phyloP scores from a whole-genome alignment of 202 grass and related monocot species.

The Carex arenaria region DNA sequence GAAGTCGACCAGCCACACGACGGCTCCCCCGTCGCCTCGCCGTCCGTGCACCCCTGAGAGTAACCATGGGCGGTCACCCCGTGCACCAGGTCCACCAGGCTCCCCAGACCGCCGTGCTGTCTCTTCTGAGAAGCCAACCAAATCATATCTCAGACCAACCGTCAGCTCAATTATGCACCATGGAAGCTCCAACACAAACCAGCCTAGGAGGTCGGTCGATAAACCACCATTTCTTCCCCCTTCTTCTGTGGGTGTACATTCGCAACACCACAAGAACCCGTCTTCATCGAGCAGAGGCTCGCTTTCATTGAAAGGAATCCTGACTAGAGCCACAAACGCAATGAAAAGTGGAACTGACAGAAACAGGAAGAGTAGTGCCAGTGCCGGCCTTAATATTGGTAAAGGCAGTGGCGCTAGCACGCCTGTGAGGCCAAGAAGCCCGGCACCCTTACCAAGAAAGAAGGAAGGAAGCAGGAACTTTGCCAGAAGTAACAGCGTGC shows the following conservation, averaged over 20 bases:
- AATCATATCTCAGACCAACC: conserved; percentile 63
- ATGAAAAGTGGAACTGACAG: conserved; percentile 5
- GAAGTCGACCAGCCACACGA: background rate
- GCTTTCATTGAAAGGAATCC: conserved; percentile 19
- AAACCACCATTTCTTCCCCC: conserved; percentile 32
- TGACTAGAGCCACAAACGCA: conserved; percentile 15
- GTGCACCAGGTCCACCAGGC: conserved; percentile 9
- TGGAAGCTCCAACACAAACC: conserved; percentile 13
- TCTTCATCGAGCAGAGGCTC: conserved; percentile 12
- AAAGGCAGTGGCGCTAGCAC: conserved; percentile 29
- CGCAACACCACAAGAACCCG: conserved; percentile 10
- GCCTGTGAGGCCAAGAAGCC: conserved; percentile 29
- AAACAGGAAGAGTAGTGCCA: background rate
- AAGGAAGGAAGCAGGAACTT: conserved; percentile 25
- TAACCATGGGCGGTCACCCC: background rate
- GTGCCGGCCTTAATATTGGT: background rate
- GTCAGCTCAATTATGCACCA: conserved; percentile 64
- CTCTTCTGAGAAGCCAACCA: conserved; percentile 36
- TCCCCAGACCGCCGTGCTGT: conserved; percentile 13
- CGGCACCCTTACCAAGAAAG: conserved; percentile 21
- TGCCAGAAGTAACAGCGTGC: conserved; percentile 25
- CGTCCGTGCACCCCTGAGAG: conserved; percentile 20
- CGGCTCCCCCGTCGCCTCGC: background rate
- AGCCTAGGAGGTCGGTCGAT: conserved; percentile 22
- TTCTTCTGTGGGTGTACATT: conserved; percentile 17